A percentile compares a stretch with the other conserved stretches of the same genome.
Evolutionary conservation across 306 rosid genomes (phyloP).

Genomic region (Gillenia trifoliata): DNA sequence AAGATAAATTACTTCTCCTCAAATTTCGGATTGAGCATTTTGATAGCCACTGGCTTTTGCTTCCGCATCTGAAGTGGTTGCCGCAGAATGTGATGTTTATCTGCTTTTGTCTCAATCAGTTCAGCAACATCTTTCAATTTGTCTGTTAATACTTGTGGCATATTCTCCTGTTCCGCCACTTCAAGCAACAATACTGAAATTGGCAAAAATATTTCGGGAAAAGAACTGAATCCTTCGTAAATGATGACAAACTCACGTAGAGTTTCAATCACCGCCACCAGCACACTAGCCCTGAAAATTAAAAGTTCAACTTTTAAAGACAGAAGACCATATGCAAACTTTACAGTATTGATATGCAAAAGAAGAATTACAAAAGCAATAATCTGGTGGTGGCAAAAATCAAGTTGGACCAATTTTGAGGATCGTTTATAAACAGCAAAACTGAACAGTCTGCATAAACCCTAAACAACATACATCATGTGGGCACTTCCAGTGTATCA

Average conservation of each 20-base stretch:
- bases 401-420: not conserved
- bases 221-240: slow-evolving; percentile 64
- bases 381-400: not conserved
- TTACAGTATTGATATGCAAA: not conserved
- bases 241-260: slow-evolving; percentile 45
- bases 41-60: slow-evolving; percentile 81
- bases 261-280: slow-evolving; percentile 56
- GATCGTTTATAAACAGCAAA: not conserved
- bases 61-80: slow-evolving; percentile 84
- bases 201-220: slow-evolving; percentile 77
- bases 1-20: slow-evolving; percentile 63
- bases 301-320: not conserved
- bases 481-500: not conserved
- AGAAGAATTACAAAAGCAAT: not conserved
- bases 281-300: slow-evolving; percentile 60
- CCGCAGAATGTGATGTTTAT: slow-evolving; percentile 45
- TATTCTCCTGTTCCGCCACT: slow-evolving; percentile 46
- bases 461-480: not conserved
- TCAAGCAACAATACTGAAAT: slow-evolving; percentile 44
- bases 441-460: not conserved
- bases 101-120: slow-evolving; percentile 47
- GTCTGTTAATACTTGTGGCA: slow-evolving; percentile 42
- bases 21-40: slow-evolving; percentile 67
- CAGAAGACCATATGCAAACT: not conserved
- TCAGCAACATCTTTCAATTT: slow-evolving; percentile 50